phyloP scores from a whole-genome alignment of 2,329 filamentous ascomycete species.

The Arthrinium puccinioides region DNA sequence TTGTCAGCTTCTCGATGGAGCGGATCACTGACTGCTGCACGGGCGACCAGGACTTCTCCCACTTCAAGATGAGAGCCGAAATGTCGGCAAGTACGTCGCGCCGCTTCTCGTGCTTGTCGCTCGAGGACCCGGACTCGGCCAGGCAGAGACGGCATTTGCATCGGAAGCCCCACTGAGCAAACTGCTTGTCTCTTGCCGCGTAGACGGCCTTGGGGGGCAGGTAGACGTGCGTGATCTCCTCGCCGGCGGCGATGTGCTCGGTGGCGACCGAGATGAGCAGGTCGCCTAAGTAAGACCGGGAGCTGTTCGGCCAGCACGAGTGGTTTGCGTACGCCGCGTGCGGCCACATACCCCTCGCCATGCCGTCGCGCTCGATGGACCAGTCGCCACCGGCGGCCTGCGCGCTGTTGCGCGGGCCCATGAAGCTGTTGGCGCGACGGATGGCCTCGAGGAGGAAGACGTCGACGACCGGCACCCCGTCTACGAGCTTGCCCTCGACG shows the following conservation, averaged over 20 bases:
- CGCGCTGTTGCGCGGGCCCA: conserved; percentile 22
- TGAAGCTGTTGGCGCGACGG: conserved; percentile 33
- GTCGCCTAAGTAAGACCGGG: conserved; percentile 27
- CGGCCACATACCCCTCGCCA: conserved; percentile 23
- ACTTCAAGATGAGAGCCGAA: conserved; percentile 10
- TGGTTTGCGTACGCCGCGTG: conserved; percentile 30
- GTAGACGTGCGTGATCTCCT: conserved; percentile 32
- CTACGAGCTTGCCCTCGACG: conserved; percentile 22
- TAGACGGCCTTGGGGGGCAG: conserved; percentile 24
- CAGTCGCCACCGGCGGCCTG: conserved; percentile 18
- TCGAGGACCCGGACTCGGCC: conserved; percentile 17
- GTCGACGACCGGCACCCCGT: conserved; percentile 28
- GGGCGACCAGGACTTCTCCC: conserved; percentile 11
- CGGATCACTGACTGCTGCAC: conserved; percentile 24
- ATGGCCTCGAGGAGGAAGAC: conserved; percentile 31
- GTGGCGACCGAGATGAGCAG: conserved; percentile 27
- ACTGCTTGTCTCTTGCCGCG: conserved; percentile 16
- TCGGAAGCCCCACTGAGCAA: conserved; percentile 29
- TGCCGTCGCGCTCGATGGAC: conserved; percentile 12
- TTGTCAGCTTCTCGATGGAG: conserved; percentile 20
- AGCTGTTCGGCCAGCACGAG: conserved; percentile 24
- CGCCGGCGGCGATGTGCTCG: conserved; percentile 25
- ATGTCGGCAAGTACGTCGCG: neutral
- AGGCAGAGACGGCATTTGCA: conserved; percentile 31
- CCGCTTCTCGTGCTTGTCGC: conserved; percentile 11